These are phyloP conservation scores for Cajanus cajan DNA, from an alignment of 306 rosid species.

Conservation along the genomic window DNA sequence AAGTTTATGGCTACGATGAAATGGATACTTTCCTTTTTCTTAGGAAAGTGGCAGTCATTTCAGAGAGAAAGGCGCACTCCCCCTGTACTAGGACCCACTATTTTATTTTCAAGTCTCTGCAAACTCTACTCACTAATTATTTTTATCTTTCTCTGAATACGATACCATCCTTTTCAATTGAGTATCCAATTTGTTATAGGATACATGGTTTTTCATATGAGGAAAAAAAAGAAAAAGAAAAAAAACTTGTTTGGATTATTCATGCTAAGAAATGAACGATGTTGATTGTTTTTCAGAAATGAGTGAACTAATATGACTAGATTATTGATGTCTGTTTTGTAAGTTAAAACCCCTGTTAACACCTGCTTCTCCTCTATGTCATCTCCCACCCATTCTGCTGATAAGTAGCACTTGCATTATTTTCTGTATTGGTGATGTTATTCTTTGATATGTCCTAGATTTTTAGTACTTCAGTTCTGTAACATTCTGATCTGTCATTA, in stretches of 20 bases:
- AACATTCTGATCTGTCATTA: neutral
- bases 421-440: neutral
- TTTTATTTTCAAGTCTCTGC: neutral
- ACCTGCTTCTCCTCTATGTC: neutral
- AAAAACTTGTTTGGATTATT: neutral
- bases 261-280: slow-evolving; percentile 8
- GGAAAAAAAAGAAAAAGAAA: neutral
- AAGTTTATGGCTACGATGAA: slow-evolving; percentile 4
- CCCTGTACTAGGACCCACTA: neutral
- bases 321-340: neutral
- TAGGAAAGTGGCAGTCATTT: neutral
- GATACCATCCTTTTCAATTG: neutral
- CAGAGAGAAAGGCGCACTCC: neutral
- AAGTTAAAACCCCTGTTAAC: neutral
- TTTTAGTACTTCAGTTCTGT: neutral
- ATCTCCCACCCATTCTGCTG: neutral
- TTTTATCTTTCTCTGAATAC: neutral
- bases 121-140: neutral
- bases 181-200: neutral
- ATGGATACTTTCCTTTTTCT: neutral
- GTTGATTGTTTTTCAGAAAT: neutral
- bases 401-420: neutral
- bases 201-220: neutral
- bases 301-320: neutral
- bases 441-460: neutral